Percentiles rank a stretch among this genome's conserved stretches.
phyloP scores from a whole-genome alignment of 2,329 filamentous ascomycete species.

The Alternaria sp. region DNA sequence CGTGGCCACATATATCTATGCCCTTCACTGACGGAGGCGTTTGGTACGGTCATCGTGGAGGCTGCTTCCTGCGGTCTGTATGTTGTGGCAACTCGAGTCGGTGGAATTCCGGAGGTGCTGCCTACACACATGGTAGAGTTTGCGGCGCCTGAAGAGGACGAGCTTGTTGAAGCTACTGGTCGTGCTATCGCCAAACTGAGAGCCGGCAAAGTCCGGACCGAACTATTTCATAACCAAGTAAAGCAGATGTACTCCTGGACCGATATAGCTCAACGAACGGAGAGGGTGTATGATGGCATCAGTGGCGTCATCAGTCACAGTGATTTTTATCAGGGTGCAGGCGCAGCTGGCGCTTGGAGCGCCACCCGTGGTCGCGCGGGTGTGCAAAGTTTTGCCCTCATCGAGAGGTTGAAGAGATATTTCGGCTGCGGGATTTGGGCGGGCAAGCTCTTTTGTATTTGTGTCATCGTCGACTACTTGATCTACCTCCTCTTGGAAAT shows the following conservation, averaged over 20 bases:
- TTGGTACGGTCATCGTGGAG: conserved; percentile 97
- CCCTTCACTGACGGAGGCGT: conserved; percentile 93
- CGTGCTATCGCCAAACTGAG: conserved; percentile 87
- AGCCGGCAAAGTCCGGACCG: conserved; percentile 85
- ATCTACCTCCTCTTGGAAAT: conserved; percentile 89
- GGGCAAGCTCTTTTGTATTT: conserved; percentile 94
- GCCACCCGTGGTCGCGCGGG: conserved; percentile 73
- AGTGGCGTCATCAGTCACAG: conserved; percentile 83
- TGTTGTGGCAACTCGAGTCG: conserved; percentile 95
- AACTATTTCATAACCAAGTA: conserved; percentile 95
- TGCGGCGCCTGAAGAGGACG: conserved; percentile 95
- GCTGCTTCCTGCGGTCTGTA: conserved; percentile 95
- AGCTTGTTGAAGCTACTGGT: conserved; percentile 87
- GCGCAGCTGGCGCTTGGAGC: conserved; percentile 71
- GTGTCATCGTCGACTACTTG: conserved; percentile 91
- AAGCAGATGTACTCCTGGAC: conserved; percentile 99
- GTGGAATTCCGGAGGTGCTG: conserved; percentile 94
- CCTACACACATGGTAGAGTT: conserved; percentile 98
- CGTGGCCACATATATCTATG: conserved; percentile 96
- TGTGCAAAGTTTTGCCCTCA: conserved; percentile 87
- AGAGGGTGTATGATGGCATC: conserved; percentile 94
- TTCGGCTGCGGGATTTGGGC: conserved; percentile 99
- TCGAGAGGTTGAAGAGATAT: conserved; percentile 93
- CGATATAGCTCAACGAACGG: conserved; percentile 91
- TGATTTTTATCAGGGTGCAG: conserved; percentile 86